Base-by-base conservation (phyloP, 176 grass and related monocot species). In the Paspalum notatum region DNA sequence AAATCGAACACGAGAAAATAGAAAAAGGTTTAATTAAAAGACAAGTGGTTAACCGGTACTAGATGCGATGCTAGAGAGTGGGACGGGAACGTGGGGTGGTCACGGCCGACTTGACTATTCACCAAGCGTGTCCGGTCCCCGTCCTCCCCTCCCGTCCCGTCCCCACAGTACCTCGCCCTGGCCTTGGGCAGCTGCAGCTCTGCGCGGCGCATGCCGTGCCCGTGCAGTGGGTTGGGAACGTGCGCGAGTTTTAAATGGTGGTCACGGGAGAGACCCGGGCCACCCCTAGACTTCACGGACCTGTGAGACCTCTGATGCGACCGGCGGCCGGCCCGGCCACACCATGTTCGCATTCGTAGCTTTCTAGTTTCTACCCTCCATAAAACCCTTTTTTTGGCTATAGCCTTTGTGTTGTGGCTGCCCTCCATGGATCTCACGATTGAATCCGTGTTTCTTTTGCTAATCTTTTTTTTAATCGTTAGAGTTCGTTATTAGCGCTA, bases 231-330 rank as follows among this genome's bases (percentile, higher is more conserved):
- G 58, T 45, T 74, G 57, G 67, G 68, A 79, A 64, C 72, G 81
- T 73, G 73, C 41, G n/a, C 41, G n/a, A 75, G 68, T 80, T n/a
- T n/a, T n/a, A n/a, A 71, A 77, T 77, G n/a, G 62, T 59, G 71
- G 46, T 89, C 71, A 70, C 77, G 70, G 60, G 52, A 41, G 48
- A 17, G 26, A 37, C 9, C 62, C 1, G 11, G 46, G 11, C 5
- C 11, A 12, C 4, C 26, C 12, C 37, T 8, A 41, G 56, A 12
- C 21, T 5, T 5, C 18, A 47, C 39, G 57, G 16, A 27, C 38
- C 56, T 54, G 21, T 20, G 69, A 25, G 1, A 25, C 15, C 58
- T 79, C 58, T 79, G 85, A 78, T 62, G 50, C 49, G 45, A 41
- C 48, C 58, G 76, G 46, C 46, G 57, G 56, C 56, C n/a, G n/a